Percentiles rank a stretch among this genome's conserved stretches.
These are phyloP conservation scores for Apiospora pterosperma DNA, from an alignment of 2,329 filamentous ascomycete species.

Conservation along the genomic window DNA sequence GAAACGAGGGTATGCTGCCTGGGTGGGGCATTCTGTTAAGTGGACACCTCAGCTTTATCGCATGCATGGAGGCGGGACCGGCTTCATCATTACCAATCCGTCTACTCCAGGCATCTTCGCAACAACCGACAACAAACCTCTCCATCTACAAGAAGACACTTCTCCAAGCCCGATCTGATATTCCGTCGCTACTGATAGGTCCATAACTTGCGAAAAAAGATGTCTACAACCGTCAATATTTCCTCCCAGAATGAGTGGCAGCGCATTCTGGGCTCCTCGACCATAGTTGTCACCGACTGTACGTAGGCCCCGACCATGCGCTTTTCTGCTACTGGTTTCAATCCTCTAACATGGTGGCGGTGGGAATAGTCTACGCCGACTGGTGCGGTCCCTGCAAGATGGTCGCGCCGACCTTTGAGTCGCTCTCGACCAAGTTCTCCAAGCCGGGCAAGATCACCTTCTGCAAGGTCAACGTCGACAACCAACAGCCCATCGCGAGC, in stretches of 20 bases:
- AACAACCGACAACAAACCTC: not conserved
- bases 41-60: not conserved
- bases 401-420: slow-evolving; percentile 86
- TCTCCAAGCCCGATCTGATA: not conserved
- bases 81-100: not conserved
- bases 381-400: slow-evolving; percentile 94
- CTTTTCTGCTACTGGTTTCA: not conserved
- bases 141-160: slow-evolving; percentile 3
- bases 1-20: not conserved
- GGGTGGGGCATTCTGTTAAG: not conserved
- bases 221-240: slow-evolving; percentile 53
- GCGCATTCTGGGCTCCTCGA: slow-evolving; percentile 66
- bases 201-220: slow-evolving; percentile 8
- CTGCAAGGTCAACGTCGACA: slow-evolving; percentile 87
- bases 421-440: slow-evolving; percentile 74
- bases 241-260: slow-evolving; percentile 68
- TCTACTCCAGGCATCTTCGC: not conserved
- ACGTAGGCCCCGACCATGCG: slow-evolving; percentile 33
- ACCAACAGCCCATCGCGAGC: slow-evolving; percentile 72
- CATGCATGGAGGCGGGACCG: not conserved
- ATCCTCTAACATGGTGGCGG: not conserved
- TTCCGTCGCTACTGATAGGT: not conserved
- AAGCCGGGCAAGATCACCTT: slow-evolving; percentile 83
- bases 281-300: slow-evolving; percentile 89
- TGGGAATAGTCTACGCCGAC: slow-evolving; percentile 77